Percentiles rank a stretch among this genome's conserved stretches.
phyloP scores from a whole-genome alignment of 2,329 filamentous ascomycete genomes.

The Aspergillus sp. region DNA sequence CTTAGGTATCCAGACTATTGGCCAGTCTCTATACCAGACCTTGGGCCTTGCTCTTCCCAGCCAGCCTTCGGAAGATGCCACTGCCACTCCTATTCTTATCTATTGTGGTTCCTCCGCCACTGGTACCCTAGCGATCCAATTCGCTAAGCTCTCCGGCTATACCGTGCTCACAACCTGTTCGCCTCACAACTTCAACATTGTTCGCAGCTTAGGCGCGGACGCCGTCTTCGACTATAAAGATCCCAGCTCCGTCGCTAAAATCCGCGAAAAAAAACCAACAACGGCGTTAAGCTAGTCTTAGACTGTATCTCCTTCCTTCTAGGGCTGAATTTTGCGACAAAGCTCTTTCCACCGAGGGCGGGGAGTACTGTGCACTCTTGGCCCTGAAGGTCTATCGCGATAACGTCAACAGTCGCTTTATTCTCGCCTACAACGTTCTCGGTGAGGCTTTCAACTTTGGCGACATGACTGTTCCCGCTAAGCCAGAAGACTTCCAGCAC shows the following conservation, averaged over 20 bases:
- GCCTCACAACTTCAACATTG: conserved; percentile 29
- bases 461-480: conserved; percentile 24
- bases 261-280: conserved; percentile 27
- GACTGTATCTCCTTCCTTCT: conserved; percentile 28
- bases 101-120: conserved; percentile 39
- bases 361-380: conserved; percentile 24
- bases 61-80: conserved; percentile 18
- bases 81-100: conserved; percentile 25
- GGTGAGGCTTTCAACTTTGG: conserved; percentile 28
- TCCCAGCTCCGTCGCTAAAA: conserved; percentile 16
- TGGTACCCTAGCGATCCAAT: conserved; percentile 36
- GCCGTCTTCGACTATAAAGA: conserved; percentile 32
- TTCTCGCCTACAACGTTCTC: conserved; percentile 29
- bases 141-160: conserved; percentile 34
- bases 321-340: conserved; percentile 27
- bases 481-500: conserved; percentile 38
- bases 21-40: conserved; percentile 39
- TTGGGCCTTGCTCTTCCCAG: conserved; percentile 23
- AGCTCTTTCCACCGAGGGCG: conserved; percentile 29
- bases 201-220: conserved; percentile 29
- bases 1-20: conserved; percentile 48
- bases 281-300: conserved; percentile 30
- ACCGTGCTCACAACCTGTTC: conserved; percentile 32
- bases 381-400: conserved; percentile 17
- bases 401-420: conserved; percentile 26